Base-by-base conservation (phyloP, 306 rosid species). In the Morella rubra region DNA sequence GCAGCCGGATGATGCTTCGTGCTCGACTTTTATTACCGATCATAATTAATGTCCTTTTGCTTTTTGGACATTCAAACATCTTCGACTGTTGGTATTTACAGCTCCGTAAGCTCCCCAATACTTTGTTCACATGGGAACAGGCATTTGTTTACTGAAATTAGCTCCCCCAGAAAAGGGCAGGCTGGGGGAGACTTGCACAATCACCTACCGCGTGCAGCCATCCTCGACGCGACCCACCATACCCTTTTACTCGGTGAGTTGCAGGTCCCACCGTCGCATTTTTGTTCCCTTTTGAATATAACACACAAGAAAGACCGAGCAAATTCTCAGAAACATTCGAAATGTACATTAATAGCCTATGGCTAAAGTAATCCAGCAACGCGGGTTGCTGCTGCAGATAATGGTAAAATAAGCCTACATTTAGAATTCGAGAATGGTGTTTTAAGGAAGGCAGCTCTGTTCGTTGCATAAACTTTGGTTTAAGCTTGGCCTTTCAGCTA, bases 401-500 rank as follows among this genome's bases (percentile, higher is more conserved):
- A 56, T 54, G 12, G 3, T 20, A 27, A 12, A 2, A 44, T 4
- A 42, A 1, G 22, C 27, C 5, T 67, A 73, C 46, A 20, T 65
- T 1, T 16, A 19, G 45, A 56, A 70, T 71, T 16, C 15, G 74
- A 66, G 1, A 74, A 51, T 15, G 47, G 49, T 14, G 12, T 4
- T 16, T 12, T 27, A 67, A 32, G 19, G 55, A 69, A 50, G 68
- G 50, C 68, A 74, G 79, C 72, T 75, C 27, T 8, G 32, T 73
- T 53, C 22, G 45, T 50, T 72, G 42, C 77, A 62, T 65, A 32
- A 46, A 47, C 56, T 19, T 41, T 52, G 51, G 68, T 67, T 76
- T 69, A 53, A 37, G 56, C 73, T 58, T 71, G 77, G 81, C 74
- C 67, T 79, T 80, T 73, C 61, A 61, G 76, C 91, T 82, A 87